Evolutionary conservation across 192 early-diverging fungal species (phyloP).

Genomic region (Thoreauomyces humboldtii): DNA sequence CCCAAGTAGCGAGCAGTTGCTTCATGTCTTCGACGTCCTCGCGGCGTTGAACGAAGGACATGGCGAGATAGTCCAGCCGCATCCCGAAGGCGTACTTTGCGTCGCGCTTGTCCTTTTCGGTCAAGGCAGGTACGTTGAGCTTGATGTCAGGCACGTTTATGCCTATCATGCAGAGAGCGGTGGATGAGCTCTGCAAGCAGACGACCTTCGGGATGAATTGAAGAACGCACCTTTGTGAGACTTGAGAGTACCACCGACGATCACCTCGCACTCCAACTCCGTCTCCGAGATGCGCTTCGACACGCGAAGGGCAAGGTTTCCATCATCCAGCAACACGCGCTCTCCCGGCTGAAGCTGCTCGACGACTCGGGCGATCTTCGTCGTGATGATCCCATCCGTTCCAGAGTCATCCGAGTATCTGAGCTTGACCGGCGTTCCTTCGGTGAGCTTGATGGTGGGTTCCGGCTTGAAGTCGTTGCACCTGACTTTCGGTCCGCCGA

Average conservation of each 20-base stretch:
- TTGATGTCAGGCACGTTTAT: conserved; percentile 58
- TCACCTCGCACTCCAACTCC: conserved; percentile 43
- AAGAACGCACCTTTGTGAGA: conserved; percentile 54
- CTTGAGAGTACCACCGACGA: conserved; percentile 50
- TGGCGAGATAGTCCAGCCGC: conserved; percentile 51
- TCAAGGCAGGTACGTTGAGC: conserved; percentile 51
- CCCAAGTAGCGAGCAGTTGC: conserved; percentile 31
- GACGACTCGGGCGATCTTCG: conserved; percentile 41
- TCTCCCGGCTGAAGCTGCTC: conserved; percentile 44
- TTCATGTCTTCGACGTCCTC: conserved; percentile 53
- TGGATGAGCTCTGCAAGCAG: too few relatives aligned
- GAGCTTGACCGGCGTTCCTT: conserved; percentile 25
- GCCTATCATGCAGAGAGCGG: too few relatives aligned
- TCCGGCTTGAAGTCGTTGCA: conserved; percentile 50
- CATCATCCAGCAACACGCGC: conserved; percentile 55
- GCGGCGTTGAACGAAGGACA: conserved; percentile 48
- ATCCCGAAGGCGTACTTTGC: conserved; percentile 43
- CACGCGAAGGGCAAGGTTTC: conserved; percentile 41
- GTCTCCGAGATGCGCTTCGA: conserved; percentile 36
- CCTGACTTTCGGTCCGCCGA: conserved; percentile 57
- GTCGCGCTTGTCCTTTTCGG: conserved; percentile 55
- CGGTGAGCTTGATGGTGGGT: conserved; percentile 39
- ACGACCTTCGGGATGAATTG: too few relatives aligned
- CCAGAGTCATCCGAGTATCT: conserved; percentile 36
- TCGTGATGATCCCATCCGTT: conserved; percentile 44